Evolutionary conservation across 1,284 basidiomycete species (phyloP).

Genomic region (Puccinia novopanici): DNA sequence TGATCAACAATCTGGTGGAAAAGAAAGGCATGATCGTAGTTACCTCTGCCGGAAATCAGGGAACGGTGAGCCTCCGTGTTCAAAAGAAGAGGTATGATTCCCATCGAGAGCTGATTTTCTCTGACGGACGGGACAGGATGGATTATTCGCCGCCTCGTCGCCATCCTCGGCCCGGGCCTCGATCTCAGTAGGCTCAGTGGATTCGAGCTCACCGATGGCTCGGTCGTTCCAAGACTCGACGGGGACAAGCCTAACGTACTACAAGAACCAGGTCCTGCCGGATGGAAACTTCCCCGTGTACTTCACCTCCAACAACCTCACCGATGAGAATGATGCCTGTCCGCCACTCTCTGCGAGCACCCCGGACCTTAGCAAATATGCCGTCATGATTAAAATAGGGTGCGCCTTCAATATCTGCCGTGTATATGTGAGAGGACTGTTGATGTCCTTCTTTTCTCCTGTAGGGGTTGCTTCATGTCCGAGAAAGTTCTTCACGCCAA

Average conservation of each 20-base stretch:
- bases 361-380: constrained; percentile 33
- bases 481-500: constrained; percentile 29
- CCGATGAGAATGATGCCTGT: constrained; percentile 31
- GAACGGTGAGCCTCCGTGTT: constrained; percentile 12
- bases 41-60: constrained; percentile 44
- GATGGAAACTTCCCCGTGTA: constrained; percentile 36
- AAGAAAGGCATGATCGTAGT: constrained; percentile 16
- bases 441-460: background rate
- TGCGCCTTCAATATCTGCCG: background rate
- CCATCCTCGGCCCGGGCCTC: constrained; percentile 30
- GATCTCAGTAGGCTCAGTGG: constrained; percentile 46
- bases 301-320: constrained; percentile 21
- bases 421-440: background rate
- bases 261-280: constrained; percentile 8
- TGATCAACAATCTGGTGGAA: constrained; percentile 25
- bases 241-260: constrained; percentile 20
- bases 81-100: no score
- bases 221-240: background rate
- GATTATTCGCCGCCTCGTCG: constrained; percentile 18
- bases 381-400: constrained; percentile 41
- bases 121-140: background rate
- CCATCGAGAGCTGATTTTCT: no score
- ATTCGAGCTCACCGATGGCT: constrained; percentile 18
- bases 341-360: constrained; percentile 4
- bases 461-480: constrained; percentile 38